These are phyloP conservation scores for Thelephora terrestris DNA, from an alignment of 1,284 basidiomycete genomes.

Conservation along the genomic window DNA sequence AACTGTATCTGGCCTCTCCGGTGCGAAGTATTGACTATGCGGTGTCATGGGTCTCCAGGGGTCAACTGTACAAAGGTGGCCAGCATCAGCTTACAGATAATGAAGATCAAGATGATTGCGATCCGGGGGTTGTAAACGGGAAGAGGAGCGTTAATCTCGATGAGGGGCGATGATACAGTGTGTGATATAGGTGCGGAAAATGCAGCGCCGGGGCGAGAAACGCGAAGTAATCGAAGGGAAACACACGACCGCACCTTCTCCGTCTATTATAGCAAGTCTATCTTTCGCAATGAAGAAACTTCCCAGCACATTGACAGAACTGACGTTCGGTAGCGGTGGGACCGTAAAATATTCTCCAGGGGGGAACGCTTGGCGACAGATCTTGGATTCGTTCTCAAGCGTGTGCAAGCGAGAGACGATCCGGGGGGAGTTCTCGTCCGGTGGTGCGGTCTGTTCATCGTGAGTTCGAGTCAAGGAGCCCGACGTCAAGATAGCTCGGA, in stretches of 20 bases:
- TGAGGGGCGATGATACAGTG: no score
- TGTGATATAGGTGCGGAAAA: slow-evolving; percentile 15
- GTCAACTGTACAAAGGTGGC: slow-evolving; percentile 42
- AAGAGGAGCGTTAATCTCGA: background rate
- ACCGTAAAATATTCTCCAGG: slow-evolving; percentile 69
- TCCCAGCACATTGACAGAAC: slow-evolving; percentile 70
- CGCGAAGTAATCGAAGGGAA: background rate
- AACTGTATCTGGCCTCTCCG: slow-evolving; percentile 60
- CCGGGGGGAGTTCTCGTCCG: slow-evolving; percentile 47
- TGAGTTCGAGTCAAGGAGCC: slow-evolving; percentile 11
- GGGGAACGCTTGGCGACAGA: slow-evolving; percentile 79
- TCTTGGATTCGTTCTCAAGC: slow-evolving; percentile 69
- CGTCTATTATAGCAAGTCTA: slow-evolving; percentile 80
- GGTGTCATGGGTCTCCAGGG: slow-evolving; percentile 88
- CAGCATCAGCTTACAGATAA: slow-evolving; percentile 4
- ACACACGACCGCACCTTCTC: slow-evolving; percentile 43
- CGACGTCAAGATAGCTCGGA: slow-evolving; percentile 7
- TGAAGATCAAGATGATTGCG: background rate
- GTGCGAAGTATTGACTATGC: slow-evolving; percentile 70
- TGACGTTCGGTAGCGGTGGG: slow-evolving; percentile 67
- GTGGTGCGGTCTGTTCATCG: slow-evolving; percentile 52
- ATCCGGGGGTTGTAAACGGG: background rate
- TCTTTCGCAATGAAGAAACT: slow-evolving; percentile 69
- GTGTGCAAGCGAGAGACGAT: slow-evolving; percentile 70
- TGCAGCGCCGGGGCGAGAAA: slow-evolving; percentile 3